Conservation (phyloP, 2,329 filamentous ascomycete genomes). For the Colletotrichum siamense region DNA sequence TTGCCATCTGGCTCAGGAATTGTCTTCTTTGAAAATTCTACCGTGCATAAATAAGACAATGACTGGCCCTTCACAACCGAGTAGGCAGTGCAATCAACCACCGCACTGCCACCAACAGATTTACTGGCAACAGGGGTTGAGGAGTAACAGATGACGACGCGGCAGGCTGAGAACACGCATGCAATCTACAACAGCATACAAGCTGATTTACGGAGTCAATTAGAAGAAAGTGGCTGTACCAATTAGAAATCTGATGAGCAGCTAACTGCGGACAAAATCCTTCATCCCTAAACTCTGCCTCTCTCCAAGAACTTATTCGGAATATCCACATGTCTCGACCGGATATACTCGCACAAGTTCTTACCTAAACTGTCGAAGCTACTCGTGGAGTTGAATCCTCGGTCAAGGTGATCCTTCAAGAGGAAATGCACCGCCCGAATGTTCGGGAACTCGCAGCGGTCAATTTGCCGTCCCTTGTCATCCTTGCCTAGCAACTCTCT, state of each 20-base stretch:
- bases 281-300: conserved; percentile 5
- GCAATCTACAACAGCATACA: background rate
- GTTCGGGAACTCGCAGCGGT: conserved; percentile 44
- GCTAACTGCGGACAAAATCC: background rate
- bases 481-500: conserved; percentile 34
- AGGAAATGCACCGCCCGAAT: conserved; percentile 27
- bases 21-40: background rate
- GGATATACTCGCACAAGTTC: conserved; percentile 31
- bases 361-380: conserved; percentile 34
- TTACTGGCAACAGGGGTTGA: background rate
- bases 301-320: conserved; percentile 30
- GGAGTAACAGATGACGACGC: background rate
- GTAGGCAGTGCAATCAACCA: background rate
- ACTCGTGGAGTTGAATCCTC: conserved; percentile 18
- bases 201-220: background rate
- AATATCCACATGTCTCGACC: conserved; percentile 30
- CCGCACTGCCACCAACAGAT: background rate
- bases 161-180: background rate
- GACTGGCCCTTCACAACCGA: background rate
- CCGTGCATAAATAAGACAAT: background rate
- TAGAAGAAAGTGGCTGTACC: background rate
- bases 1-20: background rate
- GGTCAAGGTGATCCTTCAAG: conserved; percentile 17
- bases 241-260: background rate
- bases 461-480: conserved; percentile 34